phyloP scores from a whole-genome alignment of 2,329 filamentous ascomycete genomes.

The Leptodontidium sp. region DNA sequence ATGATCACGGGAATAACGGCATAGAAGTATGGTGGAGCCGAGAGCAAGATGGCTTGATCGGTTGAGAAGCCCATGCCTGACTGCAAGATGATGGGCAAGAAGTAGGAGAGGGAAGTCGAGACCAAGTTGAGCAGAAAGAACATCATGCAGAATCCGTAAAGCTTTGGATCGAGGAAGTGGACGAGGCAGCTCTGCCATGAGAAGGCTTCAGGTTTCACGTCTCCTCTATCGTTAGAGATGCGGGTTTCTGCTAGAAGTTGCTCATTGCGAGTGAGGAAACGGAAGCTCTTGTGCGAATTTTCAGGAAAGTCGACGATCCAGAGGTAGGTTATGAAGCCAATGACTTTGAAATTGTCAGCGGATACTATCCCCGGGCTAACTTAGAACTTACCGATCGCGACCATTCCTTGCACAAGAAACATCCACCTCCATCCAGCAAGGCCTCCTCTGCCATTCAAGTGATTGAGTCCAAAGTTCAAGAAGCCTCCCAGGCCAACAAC shows the following conservation, averaged over 20 bases:
- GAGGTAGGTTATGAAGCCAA: slow-evolving; percentile 63
- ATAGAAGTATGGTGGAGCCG: slow-evolving; percentile 61
- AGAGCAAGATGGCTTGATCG: slow-evolving; percentile 60
- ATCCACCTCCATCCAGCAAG: slow-evolving; percentile 71
- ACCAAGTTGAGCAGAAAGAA: slow-evolving; percentile 76
- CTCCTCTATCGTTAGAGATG: slow-evolving; percentile 66
- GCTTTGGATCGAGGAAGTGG: slow-evolving; percentile 61
- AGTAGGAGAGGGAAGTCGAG: slow-evolving; percentile 80
- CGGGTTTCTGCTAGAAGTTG: slow-evolving; percentile 58
- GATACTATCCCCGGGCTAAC: background rate
- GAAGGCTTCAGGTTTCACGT: slow-evolving; percentile 61
- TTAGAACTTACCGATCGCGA: slow-evolving; percentile 54
- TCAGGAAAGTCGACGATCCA: slow-evolving; percentile 73
- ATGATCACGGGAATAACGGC: slow-evolving; percentile 56
- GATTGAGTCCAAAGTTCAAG: slow-evolving; percentile 71
- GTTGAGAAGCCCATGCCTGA: slow-evolving; percentile 63
- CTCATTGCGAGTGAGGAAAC: slow-evolving; percentile 58
- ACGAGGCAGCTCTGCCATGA: slow-evolving; percentile 63
- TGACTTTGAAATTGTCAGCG: slow-evolving; percentile 52
- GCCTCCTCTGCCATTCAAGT: slow-evolving; percentile 61
- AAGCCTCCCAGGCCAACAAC: slow-evolving; percentile 54
- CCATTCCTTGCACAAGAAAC: slow-evolving; percentile 59
- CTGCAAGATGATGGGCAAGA: slow-evolving; percentile 77
- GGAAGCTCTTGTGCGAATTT: slow-evolving; percentile 61
- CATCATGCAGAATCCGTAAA: slow-evolving; percentile 69